phyloP scores from a whole-genome alignment of 1,139 yeast genomes.

The Taphrina flavorubra region DNA sequence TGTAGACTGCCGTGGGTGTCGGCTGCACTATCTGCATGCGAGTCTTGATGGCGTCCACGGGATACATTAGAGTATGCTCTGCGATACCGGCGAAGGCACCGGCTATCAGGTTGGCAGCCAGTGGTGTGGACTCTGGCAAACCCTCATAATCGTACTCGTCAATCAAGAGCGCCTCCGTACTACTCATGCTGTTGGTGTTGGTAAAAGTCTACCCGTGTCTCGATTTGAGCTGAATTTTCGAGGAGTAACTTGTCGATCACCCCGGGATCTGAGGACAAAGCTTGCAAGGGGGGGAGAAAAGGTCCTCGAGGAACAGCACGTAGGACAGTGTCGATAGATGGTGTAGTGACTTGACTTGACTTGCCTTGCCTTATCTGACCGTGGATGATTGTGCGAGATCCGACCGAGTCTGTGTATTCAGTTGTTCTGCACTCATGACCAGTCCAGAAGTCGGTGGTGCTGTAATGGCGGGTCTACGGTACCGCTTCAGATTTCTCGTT shows the following conservation, averaged over 20 bases:
- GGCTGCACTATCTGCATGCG: slow-evolving; percentile 80
- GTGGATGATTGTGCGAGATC: no score
- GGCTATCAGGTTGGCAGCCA: slow-evolving; percentile 80
- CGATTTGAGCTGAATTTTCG: background rate
- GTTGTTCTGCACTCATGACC: background rate
- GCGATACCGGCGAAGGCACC: slow-evolving; percentile 98
- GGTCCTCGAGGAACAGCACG: no score
- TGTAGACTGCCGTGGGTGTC: slow-evolving; percentile 52
- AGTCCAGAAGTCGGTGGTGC: background rate
- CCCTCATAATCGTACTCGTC: slow-evolving; percentile 75
- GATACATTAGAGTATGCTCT: slow-evolving; percentile 98
- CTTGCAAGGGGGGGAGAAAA: no score
- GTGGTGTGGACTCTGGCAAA: slow-evolving; percentile 83
- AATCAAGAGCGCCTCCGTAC: slow-evolving; percentile 35
- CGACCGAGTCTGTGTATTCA: no score
- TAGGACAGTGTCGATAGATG: no score
- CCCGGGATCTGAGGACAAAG: background rate
- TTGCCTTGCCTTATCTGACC: no score
- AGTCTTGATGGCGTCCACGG: slow-evolving; percentile 88
- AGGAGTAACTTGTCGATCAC: slow-evolving; percentile 6
- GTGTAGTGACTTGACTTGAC: no score
- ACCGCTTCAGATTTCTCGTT: slow-evolving; percentile 6
- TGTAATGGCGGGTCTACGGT: slow-evolving; percentile 9
- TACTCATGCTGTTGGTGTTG: slow-evolving; percentile 10
- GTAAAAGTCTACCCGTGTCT: background rate